Base-by-base conservation (phyloP, 371 early-diverging fungal genomes). In the Conidiobolus incongruus region DNA sequence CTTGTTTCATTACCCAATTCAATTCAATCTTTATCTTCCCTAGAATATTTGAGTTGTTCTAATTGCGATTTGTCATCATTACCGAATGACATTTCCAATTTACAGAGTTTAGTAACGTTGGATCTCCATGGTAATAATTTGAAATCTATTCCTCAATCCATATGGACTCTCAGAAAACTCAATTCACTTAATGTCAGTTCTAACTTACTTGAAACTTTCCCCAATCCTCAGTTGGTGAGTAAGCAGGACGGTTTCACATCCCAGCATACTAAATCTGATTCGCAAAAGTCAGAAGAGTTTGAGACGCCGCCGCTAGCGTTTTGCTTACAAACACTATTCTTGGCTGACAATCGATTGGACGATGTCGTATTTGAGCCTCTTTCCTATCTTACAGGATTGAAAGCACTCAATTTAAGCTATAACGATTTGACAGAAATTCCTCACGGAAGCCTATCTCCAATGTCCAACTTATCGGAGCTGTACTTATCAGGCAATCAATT, bases 401-500 rank as follows among this genome's bases (percentile, higher is more conserved):
- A 62, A 16, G 61, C 75, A 2, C 68, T 92, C 35, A 87, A 89
- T 48, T 50, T 84, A 24, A 76, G 81, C 26, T 81, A 81, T 50
- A 92, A 92, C 51, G 71, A 73, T 35, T 65, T 92, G 15, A 75
- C 72, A 44, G 87, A 88, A 49, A 67, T 82, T 46, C 77, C 77
- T 15, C 57, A 62, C 35, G 52, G 55, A 32, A 49, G 53, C 38
- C 41, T 63, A 29, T 58, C 62, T 0, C 66, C 69, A 30, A 59
- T 63, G 5, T 61, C 62, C 6, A 62, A 64, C 38, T 52, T 84
- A 22, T 60, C 55, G 21, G 87, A 85, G 47, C 62, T 93, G 7
- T 81, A 82, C 47, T 50, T 90, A 24, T 75, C 81, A 7, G 89
- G 91, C 2, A 91, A 91, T 49, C 73, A 81, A 26, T 54, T 93